Base-by-base conservation (phyloP, 1,284 basidiomycete genomes). In the Cystobasidiaceae sp. region DNA sequence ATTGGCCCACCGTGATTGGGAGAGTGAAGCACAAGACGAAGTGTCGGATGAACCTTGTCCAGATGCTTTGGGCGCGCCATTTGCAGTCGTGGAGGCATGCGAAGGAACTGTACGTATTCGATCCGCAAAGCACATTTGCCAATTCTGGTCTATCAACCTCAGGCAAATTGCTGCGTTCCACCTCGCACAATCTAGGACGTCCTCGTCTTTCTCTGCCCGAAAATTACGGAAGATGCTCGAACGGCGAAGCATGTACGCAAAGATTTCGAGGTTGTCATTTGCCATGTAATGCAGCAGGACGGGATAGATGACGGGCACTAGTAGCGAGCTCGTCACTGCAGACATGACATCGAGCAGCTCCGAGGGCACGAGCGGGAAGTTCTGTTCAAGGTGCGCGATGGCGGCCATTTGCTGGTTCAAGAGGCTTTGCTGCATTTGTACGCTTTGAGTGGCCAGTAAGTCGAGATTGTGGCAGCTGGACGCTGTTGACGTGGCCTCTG, bases 1-100 rank as follows among this genome's bases (percentile, higher is more conserved):
- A 23, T 32, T 32, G 21, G 60, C 60, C 60, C 60, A 62, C 8
- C 60, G 60, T 3, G 60, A 62, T 39, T 21, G 25, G 7, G 59
- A 43, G 7, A 43, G 34, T 9, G 60, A 32, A 11, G 34, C 27
- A 17, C 32, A 37, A n/a, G 49, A 32, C 5, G 49, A n/a, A 25
- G 33, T 15, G 32, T 17, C 23, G 5, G 25, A 54, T 32, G 4
- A 37, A 21, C 25, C 32, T 32, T 17, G 30, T 37, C 28, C 19
- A n/a, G 11, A 23, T 19, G n/a, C 21, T 50, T 25, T 28, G 9
- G 28, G 5, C 48, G 21, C n/a, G 28, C 25, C 4, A 4, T 34
- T 45, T 19, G 15, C 33, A 21, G 21, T 61, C 25, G n/a, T 48
- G 5, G 21, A 30, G 17, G 44, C 23, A n/a, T 23, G 13, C 23